Evolutionary conservation across 2,329 filamentous ascomycete genomes (phyloP).

Genomic region (Alternaria novae-zelandiae): DNA sequence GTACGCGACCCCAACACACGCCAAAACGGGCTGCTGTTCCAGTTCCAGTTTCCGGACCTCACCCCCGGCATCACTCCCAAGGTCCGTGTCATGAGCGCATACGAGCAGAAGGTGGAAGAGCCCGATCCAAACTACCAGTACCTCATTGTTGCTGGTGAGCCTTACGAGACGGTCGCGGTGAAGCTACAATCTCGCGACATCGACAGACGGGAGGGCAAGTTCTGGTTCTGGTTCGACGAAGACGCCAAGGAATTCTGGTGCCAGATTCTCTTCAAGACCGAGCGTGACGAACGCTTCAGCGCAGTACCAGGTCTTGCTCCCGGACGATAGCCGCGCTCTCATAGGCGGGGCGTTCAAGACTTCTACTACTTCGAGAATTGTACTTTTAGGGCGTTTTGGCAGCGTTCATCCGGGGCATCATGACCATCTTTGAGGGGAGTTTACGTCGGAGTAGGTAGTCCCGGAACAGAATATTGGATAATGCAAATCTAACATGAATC

Average conservation of each 20-base stretch:
- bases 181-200: conserved; percentile 95
- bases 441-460: conserved; percentile 32
- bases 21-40: conserved; percentile 92
- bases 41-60: conserved; percentile 94
- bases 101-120: conserved; percentile 93
- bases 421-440: background rate
- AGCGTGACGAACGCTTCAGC: conserved; percentile 87
- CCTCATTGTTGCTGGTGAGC: conserved; percentile 90
- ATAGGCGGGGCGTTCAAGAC: background rate
- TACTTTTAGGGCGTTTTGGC: conserved; percentile 4
- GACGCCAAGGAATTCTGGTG: conserved; percentile 98
- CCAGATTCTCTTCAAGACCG: conserved; percentile 97
- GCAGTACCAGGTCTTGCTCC: conserved; percentile 70
- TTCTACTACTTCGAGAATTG: background rate
- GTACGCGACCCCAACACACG: conserved; percentile 85
- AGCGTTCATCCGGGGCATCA: conserved; percentile 18
- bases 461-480: conserved; percentile 10
- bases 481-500: conserved; percentile 19
- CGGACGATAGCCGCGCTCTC: conserved; percentile 23
- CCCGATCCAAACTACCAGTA: conserved; percentile 94
- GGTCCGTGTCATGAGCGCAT: conserved; percentile 97
- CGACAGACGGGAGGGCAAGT: conserved; percentile 84
- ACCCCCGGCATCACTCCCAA: conserved; percentile 75
- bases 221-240: conserved; percentile 94
- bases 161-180: conserved; percentile 96